phyloP scores from a whole-genome alignment of 164 flowering plant species.

The Tetrastigma voinierianum region DNA sequence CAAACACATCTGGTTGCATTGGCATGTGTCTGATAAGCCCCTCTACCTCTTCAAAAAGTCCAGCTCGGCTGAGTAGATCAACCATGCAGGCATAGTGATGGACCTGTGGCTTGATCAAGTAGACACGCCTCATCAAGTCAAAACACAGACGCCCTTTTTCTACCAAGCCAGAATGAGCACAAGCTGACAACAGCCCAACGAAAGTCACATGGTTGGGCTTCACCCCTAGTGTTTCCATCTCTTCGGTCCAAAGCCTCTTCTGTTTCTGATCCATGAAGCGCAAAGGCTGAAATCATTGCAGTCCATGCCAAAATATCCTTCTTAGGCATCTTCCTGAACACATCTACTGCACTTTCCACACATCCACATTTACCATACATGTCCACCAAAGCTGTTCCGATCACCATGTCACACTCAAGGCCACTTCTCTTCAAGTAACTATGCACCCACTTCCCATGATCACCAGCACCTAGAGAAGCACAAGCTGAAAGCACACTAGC shows the following conservation, averaged over 20 bases:
- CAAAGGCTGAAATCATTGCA: constrained; percentile 66
- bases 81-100: constrained; percentile 84
- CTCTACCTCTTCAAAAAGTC: constrained; percentile 67
- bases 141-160: constrained; percentile 54
- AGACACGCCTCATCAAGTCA: constrained; percentile 48
- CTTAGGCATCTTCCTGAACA: constrained; percentile 44
- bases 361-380: constrained; percentile 85
- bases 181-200: constrained; percentile 68
- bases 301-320: constrained; percentile 76
- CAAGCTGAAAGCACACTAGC: constrained; percentile 69
- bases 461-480: constrained; percentile 54
- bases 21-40: constrained; percentile 62
- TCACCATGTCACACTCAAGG: constrained; percentile 52
- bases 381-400: constrained; percentile 66
- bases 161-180: constrained; percentile 88
- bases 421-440: constrained; percentile 49
- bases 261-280: constrained; percentile 56
- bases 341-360: constrained; percentile 46
- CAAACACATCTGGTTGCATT: constrained; percentile 76
- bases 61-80: constrained; percentile 67
- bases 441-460: constrained; percentile 62
- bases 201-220: constrained; percentile 84
- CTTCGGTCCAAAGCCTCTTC: constrained; percentile 51
- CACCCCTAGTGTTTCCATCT: constrained; percentile 50
- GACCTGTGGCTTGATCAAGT: constrained; percentile 54